Conservation (phyloP, 2,329 filamentous ascomycete species). For the Trichoderma sp. region DNA sequence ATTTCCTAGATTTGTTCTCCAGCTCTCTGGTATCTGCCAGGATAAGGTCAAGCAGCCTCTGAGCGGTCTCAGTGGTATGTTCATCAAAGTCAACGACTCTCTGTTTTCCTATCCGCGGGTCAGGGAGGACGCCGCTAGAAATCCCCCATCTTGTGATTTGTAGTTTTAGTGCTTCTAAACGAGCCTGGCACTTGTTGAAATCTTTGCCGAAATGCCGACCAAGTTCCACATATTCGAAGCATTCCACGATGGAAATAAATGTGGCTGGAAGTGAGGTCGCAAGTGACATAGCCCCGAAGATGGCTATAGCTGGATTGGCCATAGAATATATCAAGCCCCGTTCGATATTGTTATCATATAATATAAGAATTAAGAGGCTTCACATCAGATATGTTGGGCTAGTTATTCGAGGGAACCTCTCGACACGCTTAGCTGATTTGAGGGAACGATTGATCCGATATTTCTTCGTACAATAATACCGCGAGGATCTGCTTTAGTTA, state of each 20-base stretch:
- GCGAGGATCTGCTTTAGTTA: neutral
- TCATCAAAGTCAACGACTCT: neutral
- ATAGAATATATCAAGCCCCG: accelerated
- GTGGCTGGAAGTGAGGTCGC: neutral
- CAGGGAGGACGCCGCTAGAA: neutral
- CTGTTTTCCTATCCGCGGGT: too few relatives aligned
- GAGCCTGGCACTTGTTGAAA: neutral
- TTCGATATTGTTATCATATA: neutral
- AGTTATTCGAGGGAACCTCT: neutral
- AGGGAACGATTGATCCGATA: neutral
- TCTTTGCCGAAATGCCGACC: neutral
- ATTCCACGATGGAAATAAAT: neutral
- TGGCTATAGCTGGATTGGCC: neutral
- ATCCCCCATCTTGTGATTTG: neutral
- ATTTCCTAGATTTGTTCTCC: neutral
- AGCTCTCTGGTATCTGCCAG: neutral
- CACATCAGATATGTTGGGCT: neutral
- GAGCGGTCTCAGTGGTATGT: neutral
- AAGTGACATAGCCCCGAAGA: neutral
- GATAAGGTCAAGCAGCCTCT: neutral
- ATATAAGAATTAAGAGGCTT: neutral
- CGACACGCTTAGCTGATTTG: too few relatives aligned
- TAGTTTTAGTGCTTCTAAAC: neutral
- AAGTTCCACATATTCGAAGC: neutral
- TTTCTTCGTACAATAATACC: neutral